Evolutionary conservation across 164 flowering plant genomes (phyloP), one percentile per base, ranked within the genome.

Genomic region (Vitis riparia): DNA sequence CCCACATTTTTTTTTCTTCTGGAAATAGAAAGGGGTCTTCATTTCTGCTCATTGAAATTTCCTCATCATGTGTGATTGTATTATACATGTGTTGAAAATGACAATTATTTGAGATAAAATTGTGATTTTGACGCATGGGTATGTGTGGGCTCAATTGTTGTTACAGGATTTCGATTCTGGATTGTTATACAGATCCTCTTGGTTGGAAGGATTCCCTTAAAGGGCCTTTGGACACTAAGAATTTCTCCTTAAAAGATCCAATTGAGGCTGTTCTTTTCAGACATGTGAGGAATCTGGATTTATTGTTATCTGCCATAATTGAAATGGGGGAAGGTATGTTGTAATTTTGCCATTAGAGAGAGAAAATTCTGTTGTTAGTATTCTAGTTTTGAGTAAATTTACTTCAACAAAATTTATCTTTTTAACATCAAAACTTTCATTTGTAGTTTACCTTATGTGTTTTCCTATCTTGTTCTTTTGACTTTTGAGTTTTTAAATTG

Each of bases 141-240:
- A 23, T 0, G 19, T 50, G 17, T 65, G 68, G 30, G 9, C 10
- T 27, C 11, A 48, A 55, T 10, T 72, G 66, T 6, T n/a, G 14
- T 65, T 72, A 11, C 71, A 94, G 99, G 97, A 64, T 91, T 73
- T 77, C 68, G 73, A 80, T 96, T 74, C 73, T 96, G 84, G 98
- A 93, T 74, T 90, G 97, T 76, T 91, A 88, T 76, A 77, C 91
- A 9, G 98, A 96, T 78, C 98, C 98, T 51, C 88, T 91, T 72
- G 97, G 99, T 49, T 95, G 99, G 99, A 91, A 85, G 73, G 76
- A 79, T 61, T 73, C 61, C 77, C 78, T 82, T 59, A 48, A 32
- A 69, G 82, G 71, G 66, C 44, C 50, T 58, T 82, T 77, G 59
- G 67, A 37, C 29, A 30, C 48, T 56, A 15, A 47, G 2, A 68